These are phyloP conservation scores for Pharus latifolius DNA, from an alignment of 176 grass and related monocot species.

Conservation along the genomic window DNA sequence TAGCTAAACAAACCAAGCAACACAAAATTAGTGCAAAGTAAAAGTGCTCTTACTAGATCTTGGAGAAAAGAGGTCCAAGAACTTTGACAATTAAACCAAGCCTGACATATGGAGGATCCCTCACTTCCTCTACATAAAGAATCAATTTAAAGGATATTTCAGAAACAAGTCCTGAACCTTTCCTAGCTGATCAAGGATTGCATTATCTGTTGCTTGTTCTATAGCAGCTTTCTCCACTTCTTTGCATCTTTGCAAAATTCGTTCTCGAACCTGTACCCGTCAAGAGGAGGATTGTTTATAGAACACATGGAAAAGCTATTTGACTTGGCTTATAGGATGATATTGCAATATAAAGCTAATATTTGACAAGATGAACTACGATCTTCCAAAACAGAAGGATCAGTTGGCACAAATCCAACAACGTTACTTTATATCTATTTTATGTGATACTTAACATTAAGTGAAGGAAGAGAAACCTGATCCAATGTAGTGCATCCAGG, in stretches of 20 bases:
- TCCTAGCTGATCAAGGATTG: slow-evolving; percentile 82
- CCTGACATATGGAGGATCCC: not conserved
- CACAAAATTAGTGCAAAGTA: slow-evolving; percentile 13
- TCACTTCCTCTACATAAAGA: not conserved
- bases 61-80: not conserved
- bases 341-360: not conserved
- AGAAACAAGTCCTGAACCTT: slow-evolving; percentile 35
- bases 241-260: slow-evolving; percentile 81
- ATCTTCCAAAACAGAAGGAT: not conserved
- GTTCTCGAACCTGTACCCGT: slow-evolving; percentile 48
- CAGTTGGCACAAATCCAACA: not conserved
- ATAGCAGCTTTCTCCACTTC: slow-evolving; percentile 92
- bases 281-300: not conserved
- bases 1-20: slow-evolving; percentile 47
- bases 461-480: slow-evolving; percentile 42
- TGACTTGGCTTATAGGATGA: not conserved
- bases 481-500: slow-evolving; percentile 77
- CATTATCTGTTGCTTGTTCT: slow-evolving; percentile 97
- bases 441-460: not conserved
- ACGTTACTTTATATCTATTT: not conserved
- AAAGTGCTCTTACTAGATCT: not conserved
- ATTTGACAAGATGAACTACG: not conserved
- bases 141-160: slow-evolving; percentile 13
- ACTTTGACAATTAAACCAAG: not conserved
- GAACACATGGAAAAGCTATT: not conserved